phyloP scores from a whole-genome alignment of 2,329 filamentous ascomycete species.

The Aspergillus fumigatiaffinis region DNA sequence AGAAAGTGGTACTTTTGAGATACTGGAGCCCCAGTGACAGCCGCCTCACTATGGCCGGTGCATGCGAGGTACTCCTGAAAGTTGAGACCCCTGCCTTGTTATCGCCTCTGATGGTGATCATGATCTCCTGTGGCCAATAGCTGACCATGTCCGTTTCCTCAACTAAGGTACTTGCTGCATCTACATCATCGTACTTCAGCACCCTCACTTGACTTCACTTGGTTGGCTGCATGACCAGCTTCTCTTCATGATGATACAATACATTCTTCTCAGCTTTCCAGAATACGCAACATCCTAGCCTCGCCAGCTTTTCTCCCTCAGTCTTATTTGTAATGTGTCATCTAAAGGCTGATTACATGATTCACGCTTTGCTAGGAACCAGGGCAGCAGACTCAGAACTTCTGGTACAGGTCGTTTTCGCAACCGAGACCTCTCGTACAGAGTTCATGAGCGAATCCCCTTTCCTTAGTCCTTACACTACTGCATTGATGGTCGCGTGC shows the following conservation, averaged over 20 bases:
- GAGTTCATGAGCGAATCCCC: not conserved
- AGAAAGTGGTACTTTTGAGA: not conserved
- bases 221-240: no score
- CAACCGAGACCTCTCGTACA: not conserved
- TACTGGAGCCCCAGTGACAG: not conserved
- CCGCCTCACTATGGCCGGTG: not conserved
- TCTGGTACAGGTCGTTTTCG: not conserved
- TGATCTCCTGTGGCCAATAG: not conserved
- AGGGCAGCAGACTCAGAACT: not conserved
- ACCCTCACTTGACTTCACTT: not conserved
- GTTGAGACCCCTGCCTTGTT: not conserved
- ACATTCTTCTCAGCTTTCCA: no score
- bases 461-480: no score
- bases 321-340: not conserved
- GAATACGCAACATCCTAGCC: no score
- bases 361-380: not conserved
- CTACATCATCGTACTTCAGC: not conserved
- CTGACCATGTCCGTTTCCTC: not conserved
- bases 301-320: not conserved
- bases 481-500: not conserved
- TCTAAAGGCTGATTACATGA: not conserved
- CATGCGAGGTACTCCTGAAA: not conserved
- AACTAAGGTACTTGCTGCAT: not conserved
- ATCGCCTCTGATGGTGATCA: not conserved
- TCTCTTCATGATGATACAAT: no score